Evolutionary conservation across 1,139 yeast species (phyloP), one percentile per base, ranked within the genome.

Genomic region (Candida dubliniensis): DNA sequence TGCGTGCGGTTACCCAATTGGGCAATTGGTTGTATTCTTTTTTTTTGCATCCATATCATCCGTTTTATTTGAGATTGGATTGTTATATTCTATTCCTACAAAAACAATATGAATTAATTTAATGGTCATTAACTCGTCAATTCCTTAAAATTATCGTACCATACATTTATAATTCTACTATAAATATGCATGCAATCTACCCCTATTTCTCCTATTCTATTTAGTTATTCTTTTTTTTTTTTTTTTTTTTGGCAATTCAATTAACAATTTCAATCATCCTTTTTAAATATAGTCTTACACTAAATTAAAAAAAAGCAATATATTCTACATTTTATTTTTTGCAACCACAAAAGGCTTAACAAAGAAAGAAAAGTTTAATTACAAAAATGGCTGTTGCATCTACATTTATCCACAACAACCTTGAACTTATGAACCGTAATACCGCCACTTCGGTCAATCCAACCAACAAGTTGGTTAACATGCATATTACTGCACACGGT

Each of bases 401-500:
- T 7, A 15, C 18, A 13, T 40, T 36, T 41, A 26, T 48, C 34
- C 11, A 31, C n/a, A 42, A 47, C 23, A 30, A 18, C 23, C 23
- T 18, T 18, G 23, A 18, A 18, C 5, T 50, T 33, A 36, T 46
- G 27, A 49, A 51, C 35, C 48, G 54, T 36, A 82, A 82, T 61
- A 64, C 73, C 43, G 87, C 84, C 14, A 60, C 79, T 34, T 43
- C 55, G 4, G 58, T 78, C 46, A 82, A 82, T 55, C 74, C 80
- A 14, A 63, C 69, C 2, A 59, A 73, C 11, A 41, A 58, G 7
- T 63, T 59, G 2, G 61, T 73, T 44, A 81, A 77, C 49, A 75
- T 81, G 56, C 79, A 77, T 47, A 53, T 82, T 39, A 81, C 86
- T 14, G 50, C 58, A 10, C 81, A 78, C 52, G 89, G 89, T 55